A percentile compares a stretch with the other conserved stretches of the same genome.
Conservation (phyloP, 768 basidiomycete species). For the Lentinula edodes region DNA sequence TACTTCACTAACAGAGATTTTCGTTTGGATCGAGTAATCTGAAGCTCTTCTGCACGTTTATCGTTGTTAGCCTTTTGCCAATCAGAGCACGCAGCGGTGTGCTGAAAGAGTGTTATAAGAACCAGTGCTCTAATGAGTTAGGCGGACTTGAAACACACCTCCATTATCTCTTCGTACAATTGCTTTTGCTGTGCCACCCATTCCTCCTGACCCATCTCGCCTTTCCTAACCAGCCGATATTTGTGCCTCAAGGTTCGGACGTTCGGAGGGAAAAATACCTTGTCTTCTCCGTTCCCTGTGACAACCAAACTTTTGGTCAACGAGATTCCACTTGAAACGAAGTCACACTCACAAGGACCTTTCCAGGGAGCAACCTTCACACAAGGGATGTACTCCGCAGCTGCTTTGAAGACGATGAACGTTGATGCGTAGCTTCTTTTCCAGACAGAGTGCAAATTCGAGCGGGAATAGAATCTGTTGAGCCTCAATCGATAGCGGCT, state of each 20-base stretch:
- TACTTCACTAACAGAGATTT: not conserved
- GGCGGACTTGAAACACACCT: not conserved
- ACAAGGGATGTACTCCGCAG: conserved; percentile 3
- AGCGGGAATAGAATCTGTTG: not conserved
- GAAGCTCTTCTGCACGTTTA: not conserved
- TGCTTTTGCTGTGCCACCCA: not conserved
- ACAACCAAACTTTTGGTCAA: too few species aligned
- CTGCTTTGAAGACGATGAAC: not conserved
- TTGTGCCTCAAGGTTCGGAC: not conserved
- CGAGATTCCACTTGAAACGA: too few species aligned
- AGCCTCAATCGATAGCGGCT: not conserved
- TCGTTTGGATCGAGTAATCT: not conserved
- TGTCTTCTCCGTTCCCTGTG: conserved; percentile 5
- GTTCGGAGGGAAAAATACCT: conserved; percentile 1
- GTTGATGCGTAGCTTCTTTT: conserved; percentile 3
- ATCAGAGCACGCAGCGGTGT: not conserved
- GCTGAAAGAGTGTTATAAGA: not conserved
- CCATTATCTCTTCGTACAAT: not conserved
- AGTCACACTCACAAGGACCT: conserved; percentile 2
- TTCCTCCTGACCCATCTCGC: not conserved
- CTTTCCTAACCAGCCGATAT: not conserved
- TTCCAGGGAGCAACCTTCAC: not conserved
- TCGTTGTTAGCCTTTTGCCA: not conserved
- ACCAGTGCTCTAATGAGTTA: not conserved
- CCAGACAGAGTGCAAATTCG: conserved; percentile 4